A percentile compares a stretch with the other conserved stretches of the same genome.
phyloP scores from a whole-genome alignment of 2,329 filamentous ascomycete species.

The Colletotrichum tropicicola region DNA sequence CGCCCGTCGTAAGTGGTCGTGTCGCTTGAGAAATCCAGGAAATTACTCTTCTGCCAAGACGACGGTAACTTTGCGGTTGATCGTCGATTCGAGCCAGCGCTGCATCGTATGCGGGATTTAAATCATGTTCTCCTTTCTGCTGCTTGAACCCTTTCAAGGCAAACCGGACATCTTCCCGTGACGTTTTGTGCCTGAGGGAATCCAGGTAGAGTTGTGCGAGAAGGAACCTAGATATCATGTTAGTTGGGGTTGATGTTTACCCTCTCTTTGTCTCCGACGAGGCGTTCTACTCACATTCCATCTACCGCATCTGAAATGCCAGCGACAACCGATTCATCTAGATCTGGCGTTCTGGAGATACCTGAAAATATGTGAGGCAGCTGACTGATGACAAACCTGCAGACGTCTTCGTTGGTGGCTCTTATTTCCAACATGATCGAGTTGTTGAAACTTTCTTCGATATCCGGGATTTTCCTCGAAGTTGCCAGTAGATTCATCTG shows the following conservation, averaged over 20 bases:
- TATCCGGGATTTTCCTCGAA: constrained; percentile 31
- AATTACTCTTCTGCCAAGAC: neutral
- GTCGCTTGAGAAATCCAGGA: constrained; percentile 35
- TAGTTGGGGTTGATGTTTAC: no score
- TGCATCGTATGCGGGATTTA: constrained; percentile 47
- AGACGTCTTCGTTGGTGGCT: constrained; percentile 29
- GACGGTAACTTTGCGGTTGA: neutral
- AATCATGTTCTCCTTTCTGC: constrained; percentile 36
- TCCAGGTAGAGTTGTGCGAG: constrained; percentile 26
- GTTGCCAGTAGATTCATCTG: constrained; percentile 34
- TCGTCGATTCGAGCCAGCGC: constrained; percentile 39
- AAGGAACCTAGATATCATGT: constrained; percentile 19
- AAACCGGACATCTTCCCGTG: constrained; percentile 40
- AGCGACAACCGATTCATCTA: neutral
- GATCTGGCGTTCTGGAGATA: neutral
- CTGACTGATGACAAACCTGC: constrained; percentile 12
- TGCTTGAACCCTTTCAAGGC: constrained; percentile 40
- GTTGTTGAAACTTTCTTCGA: constrained; percentile 1
- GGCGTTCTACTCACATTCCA: constrained; percentile 31
- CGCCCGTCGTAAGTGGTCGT: constrained; percentile 39
- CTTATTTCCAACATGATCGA: constrained; percentile 20
- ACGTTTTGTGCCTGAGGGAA: constrained; percentile 19
- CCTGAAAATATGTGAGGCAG: neutral
- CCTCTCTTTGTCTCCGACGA: no score
- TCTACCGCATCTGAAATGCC: neutral